Conservation (phyloP, 306 rosid genomes). For the Gynostemma pentaphyllum region DNA sequence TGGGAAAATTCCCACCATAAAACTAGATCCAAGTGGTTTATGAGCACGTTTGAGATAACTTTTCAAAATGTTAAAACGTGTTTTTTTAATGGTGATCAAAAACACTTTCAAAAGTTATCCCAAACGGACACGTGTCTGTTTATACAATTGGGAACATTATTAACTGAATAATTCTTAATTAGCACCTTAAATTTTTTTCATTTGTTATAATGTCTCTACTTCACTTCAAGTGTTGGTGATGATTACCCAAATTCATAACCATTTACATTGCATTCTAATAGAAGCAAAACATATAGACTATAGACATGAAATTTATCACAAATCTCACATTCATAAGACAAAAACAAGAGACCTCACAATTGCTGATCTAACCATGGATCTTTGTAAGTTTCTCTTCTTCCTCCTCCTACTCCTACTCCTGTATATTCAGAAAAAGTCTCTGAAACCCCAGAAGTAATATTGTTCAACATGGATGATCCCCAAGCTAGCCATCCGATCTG, state of each 20-base stretch:
- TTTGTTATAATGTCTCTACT: not conserved
- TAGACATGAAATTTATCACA: not conserved
- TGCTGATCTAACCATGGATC: conserved; percentile 63
- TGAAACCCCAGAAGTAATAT: conserved; percentile 24
- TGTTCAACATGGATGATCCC: conserved; percentile 68
- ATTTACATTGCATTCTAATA: not conserved
- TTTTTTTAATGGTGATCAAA: too few relatives aligned
- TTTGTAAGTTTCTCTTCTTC: conserved; percentile 19
- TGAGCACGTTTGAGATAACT: too few relatives aligned
- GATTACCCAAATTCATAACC: not conserved
- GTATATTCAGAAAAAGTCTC: conserved; percentile 23
- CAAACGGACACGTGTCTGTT: too few relatives aligned
- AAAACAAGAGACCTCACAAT: conserved; percentile 22
- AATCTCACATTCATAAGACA: not conserved
- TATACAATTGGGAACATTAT: too few relatives aligned
- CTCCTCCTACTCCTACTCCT: too few relatives aligned
- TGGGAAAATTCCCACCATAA: too few relatives aligned
- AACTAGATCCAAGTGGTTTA: too few relatives aligned
- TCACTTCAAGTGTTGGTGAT: not conserved
- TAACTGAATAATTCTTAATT: too few relatives aligned
- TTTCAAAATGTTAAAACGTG: too few relatives aligned
- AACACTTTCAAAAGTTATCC: too few relatives aligned
- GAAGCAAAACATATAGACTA: not conserved
- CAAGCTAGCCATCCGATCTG: conserved; percentile 62
- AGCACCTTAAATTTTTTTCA: not conserved